phyloP scores from a whole-genome alignment of 2,329 filamentous ascomycete species.

The Pestalotiopsis sp. region DNA sequence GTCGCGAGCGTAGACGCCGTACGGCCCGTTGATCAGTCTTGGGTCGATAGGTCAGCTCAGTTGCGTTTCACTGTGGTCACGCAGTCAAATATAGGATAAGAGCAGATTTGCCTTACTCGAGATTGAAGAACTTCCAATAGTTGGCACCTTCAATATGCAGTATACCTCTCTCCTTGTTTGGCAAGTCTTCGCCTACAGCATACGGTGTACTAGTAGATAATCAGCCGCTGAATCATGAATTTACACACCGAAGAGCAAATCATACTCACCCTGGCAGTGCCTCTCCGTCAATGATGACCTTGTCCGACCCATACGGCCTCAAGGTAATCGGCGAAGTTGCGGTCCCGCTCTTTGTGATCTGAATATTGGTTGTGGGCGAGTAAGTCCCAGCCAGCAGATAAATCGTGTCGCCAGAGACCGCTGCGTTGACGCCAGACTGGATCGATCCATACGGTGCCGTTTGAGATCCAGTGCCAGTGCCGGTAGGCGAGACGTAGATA shows the following conservation, averaged over 20 bases:
- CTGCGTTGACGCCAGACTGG: slow-evolving; percentile 46
- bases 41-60: neutral
- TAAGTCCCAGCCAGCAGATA: slow-evolving; percentile 48
- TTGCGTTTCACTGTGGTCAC: neutral
- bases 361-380: slow-evolving; percentile 47
- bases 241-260: too few species aligned
- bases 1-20: slow-evolving; percentile 38
- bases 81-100: too few species aligned
- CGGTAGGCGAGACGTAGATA: slow-evolving; percentile 48
- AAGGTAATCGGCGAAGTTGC: slow-evolving; percentile 42
- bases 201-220: slow-evolving; percentile 37
- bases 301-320: slow-evolving; percentile 43
- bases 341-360: slow-evolving; percentile 47
- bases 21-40: slow-evolving; percentile 37
- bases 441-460: slow-evolving; percentile 46
- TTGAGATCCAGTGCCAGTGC: slow-evolving; percentile 40
- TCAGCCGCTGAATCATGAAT: neutral
- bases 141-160: slow-evolving; percentile 47
- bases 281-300: slow-evolving; percentile 50
- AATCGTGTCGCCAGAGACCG: slow-evolving; percentile 48
- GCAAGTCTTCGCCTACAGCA: slow-evolving; percentile 39
- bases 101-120: slow-evolving; percentile 21
- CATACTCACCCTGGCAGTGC: slow-evolving; percentile 28
- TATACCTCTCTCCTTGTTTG: slow-evolving; percentile 45
- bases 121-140: slow-evolving; percentile 48